Evolutionary conservation across 1,139 yeast species (phyloP), one percentile per base, ranked within the genome.

Genomic region (Debaryomyces subglobosus): DNA sequence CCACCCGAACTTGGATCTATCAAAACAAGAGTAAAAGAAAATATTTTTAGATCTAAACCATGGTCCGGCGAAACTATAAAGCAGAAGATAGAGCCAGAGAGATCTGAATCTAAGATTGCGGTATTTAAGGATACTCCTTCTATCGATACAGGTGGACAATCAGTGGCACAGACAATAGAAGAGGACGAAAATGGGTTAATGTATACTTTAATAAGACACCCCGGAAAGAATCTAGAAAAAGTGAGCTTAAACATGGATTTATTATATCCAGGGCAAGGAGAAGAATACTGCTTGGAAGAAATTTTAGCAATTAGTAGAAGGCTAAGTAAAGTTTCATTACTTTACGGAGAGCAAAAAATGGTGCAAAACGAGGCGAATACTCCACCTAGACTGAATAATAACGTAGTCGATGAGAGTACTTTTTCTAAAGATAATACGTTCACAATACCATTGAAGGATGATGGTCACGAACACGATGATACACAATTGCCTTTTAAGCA

Each of bases 21-120:
- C 3, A 72, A 72, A 9, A 66, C 72, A 6, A 67, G 89, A 48
- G 74, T 74, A 45, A 88, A 89, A 61, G 97, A 90, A 61, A 90
- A 90, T 58, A 67, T 67, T 1, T 48, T 82, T 33, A 70, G 71
- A 2, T 76, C 92, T 0, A 72, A 69, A n/a, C 80, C 86, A 0
- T 86, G 95, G 90, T 71, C 71, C 1, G 95, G 94, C 0, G 86
- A 86, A 58, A 72, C 71, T 0, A 53, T 85, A 29, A 67, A 65
- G 21, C 86, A 81, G 57, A 65, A 60, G 36, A 51, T 45, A 4
- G 56, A 48, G 3, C 18, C 42, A 9, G 52, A 49, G 9, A 46
- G 51, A 16, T 49, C 41, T 18, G 36, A 32, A 16, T 57, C 65
- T 23, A 75, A 68, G 48, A 59, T 74, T 20, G 55, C 71, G 5